Evolutionary conservation across 1,139 yeast genomes (phyloP), one percentile per base, ranked within the genome.

Genomic region (Suhomyces atakaporum): DNA sequence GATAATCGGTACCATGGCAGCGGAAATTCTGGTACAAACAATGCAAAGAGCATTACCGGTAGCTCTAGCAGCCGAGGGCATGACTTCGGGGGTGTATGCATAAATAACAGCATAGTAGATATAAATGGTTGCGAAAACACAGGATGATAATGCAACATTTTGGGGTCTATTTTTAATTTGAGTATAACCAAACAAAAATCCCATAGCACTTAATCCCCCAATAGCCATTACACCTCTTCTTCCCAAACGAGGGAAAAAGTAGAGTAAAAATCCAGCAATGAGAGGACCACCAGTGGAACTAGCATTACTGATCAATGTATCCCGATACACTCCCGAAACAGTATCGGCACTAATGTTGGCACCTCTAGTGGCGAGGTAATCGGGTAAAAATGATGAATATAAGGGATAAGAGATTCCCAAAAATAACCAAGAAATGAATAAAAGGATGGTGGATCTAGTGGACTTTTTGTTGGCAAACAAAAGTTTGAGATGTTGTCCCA

Each of bases 31-130:
- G 33, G 70, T 68, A 24, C 64, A 60, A 3, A 74, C 66, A 32
- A 75, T 59, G n/a, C 77, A 67, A 25, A 78, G 47, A 10, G 79
- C 79, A 46, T 70, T 68, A 13, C 83, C 83, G 0, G 83, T 77
- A 3, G 77, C 77, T 46, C 84, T 60, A 15, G 77, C 77, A 13
- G 61, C 58, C 2, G 81, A 65, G 1, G 83, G 83, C 54, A 78
- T 66, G 25, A 75, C 77, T 52, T 78, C 84, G 0, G 83, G 82
- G 1, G 81, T 73, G 43, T 73, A 77, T 1, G 81, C 82, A 50
- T 74, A 78, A 29, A 78, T 60, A 32, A 71, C 69, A 1, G 79
- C 79, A 48, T 74, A 77, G 57, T 77, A 77, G 36, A 77, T 63
- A 52, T 76, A 73, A 43, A 75, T 58, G 37, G 73, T 62, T 37